Evolutionary conservation across 2,329 filamentous ascomycete genomes (phyloP), one percentile per base, ranked within the genome.

Genomic region (Akanthomyces dipterigenus): DNA sequence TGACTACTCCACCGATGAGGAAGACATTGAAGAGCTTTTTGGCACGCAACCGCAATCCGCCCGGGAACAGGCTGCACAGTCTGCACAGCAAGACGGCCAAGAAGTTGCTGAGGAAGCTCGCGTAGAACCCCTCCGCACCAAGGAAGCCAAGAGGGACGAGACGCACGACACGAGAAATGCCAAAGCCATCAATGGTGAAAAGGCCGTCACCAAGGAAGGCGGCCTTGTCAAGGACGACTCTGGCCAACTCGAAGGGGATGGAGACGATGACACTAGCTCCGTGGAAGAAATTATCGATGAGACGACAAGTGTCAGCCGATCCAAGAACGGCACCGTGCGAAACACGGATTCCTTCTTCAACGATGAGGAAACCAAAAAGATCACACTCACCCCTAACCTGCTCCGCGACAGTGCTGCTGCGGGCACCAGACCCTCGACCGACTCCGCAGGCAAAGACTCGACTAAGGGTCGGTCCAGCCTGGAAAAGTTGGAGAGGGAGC

Each of bases 261-360:
- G 28, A 24, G 61, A 55, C 38, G 68, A 70, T 43, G 74, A 77
- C 12, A 64, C 65, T 18, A 70, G 78, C 54, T 90, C 86, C 67
- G 89, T 91, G 60, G 90, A 93, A 50, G 82, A 84, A 3, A 82
- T 88, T 61, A 83, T 86, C 53, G 76, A 73, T 51, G 85, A 80
- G 64, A 68, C 74, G 61, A 78, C 83, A 46, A 77, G 77, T 1
- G 76, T 78, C 1, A 82, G 81, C 71, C 85, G 88, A 70, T 92
- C 91, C 40, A 86, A 88, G 65, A 96, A 96, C 67, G 92, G 92
- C 46, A 93, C 90, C 24, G 83, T 96, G 49, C 85, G 93, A 65
- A 96, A 96, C 71, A 93, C 91, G 5, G 93, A 98, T 75, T 96
- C 93, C 1, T 97, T 98, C 80, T 97, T 97, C 80, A 96, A 92